Base-by-base conservation (phyloP, 164 flowering plant genomes). In the Nelumbo lutea region DNA sequence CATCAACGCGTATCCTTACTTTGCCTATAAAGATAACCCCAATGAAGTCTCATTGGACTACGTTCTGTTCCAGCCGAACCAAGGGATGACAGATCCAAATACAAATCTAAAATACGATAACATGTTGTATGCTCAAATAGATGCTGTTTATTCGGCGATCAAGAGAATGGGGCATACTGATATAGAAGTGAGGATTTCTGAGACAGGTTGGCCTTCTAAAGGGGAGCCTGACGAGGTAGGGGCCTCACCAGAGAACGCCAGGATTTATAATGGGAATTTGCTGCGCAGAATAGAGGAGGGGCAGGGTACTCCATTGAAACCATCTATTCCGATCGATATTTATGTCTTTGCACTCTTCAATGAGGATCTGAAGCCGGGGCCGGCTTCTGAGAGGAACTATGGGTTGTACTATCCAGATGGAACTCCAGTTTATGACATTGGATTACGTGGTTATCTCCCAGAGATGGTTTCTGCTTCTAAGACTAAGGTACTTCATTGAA, bases 181-280 rank as follows among this genome's bases (percentile, higher is more conserved):
- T 78, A 69, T 95, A 10, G 88, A 75, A 40, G 86, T 92, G 11
- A 75, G 79, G 78, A 76, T 95, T 44, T 95, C 99, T 0, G 99
- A 95, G 74, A 95, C 99, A 2, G 99, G 99, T 41, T 95, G 98
- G 98, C 99, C 98, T 1, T 95, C 99, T 0, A 81, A 71, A 55
- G 99, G 99, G 27, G 99, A 89, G 59, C n/a, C 80, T 0, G 72
- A 90, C 76, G 97, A 95, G 81, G 79, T 65, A 0, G 99, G 99
- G 27, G 97, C 99, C 1, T 83, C 87, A 6, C 79, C 79, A 2
- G 81, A 87, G 68, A 92, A 92, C 76, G 99, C 99, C 39, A 84
- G 76, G 3, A 41, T 83, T 8, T 95, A 92, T 66, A 89, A 90
- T 74, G 82, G 96, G 7, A 90, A 92, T 74, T 67, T 95, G 77